Conservation (phyloP, 106 monocot genomes). For the Chionographis japonica region DNA sequence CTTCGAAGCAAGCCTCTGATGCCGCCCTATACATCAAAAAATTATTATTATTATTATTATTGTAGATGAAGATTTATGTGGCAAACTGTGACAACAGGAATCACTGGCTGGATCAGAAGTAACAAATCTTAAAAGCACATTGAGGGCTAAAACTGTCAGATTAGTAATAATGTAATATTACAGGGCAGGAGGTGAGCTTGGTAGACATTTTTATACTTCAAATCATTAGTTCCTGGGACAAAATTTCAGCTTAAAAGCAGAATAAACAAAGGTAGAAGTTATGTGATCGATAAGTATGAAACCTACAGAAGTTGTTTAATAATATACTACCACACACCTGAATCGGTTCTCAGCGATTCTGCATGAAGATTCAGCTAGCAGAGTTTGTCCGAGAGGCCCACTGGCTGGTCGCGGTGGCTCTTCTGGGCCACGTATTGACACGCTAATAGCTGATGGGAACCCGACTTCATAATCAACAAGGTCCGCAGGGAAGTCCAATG, state of each 20-base stretch:
- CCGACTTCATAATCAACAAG: slow-evolving; percentile 11
- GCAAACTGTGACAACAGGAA: no score
- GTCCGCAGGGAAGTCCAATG: slow-evolving; percentile 43
- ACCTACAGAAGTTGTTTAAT: neutral
- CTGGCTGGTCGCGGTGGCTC: neutral
- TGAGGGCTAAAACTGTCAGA: no score
- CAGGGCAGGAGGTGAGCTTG: no score
- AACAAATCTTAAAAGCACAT: no score
- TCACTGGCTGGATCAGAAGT: no score
- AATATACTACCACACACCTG: slow-evolving; percentile 27
- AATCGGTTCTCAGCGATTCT: slow-evolving; percentile 49
- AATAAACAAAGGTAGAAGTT: no score
- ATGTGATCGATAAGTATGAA: no score
- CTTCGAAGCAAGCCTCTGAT: slow-evolving; percentile 54
- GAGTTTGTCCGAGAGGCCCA: slow-evolving; percentile 7
- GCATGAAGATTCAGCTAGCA: slow-evolving; percentile 27
- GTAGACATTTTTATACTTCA: no score
- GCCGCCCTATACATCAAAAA: slow-evolving; percentile 35
- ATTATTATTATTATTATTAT: neutral
- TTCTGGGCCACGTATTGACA: slow-evolving; percentile 33
- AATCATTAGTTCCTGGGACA: no score
- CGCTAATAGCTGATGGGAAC: slow-evolving; percentile 39
- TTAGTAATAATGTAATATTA: no score
- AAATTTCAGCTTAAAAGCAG: no score
- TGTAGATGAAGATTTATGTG: no score